These are phyloP conservation scores for Dipsacomyces acuminosporus DNA, from an alignment of 371 early-diverging fungal species.

Conservation along the genomic window DNA sequence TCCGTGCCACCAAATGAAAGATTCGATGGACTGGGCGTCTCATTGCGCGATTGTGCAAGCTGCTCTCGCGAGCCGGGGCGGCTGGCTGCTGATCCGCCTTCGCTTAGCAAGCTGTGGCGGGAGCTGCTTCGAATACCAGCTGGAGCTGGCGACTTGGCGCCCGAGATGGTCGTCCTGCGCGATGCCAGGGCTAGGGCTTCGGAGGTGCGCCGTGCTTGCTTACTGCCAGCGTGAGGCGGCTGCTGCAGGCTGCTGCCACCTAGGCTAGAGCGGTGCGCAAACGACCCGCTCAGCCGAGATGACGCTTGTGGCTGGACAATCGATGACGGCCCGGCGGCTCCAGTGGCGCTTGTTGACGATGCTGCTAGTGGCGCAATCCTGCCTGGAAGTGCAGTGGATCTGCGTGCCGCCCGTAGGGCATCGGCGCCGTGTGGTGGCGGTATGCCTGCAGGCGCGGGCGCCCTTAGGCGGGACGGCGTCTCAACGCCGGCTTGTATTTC, in stretches of 20 bases:
- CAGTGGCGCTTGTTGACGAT: too few species aligned
- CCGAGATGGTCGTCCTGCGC: slow-evolving; percentile 21
- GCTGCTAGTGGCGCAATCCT: slow-evolving; percentile 1
- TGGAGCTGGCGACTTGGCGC: slow-evolving; percentile 6
- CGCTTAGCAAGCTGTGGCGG: slow-evolving; percentile 12
- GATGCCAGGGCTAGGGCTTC: slow-evolving; percentile 1
- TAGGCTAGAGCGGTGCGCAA: slow-evolving; percentile 4
- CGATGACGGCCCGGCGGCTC: background rate
- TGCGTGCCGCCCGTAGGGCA: slow-evolving; percentile 16
- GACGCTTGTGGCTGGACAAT: slow-evolving; percentile 1
- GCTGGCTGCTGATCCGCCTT: slow-evolving; percentile 9
- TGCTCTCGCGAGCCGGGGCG: slow-evolving; percentile 21
- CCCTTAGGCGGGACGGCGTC: background rate
- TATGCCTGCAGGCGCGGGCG: background rate
- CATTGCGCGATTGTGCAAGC: background rate
- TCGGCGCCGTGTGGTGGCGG: slow-evolving; percentile 5
- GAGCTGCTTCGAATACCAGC: slow-evolving; percentile 20
- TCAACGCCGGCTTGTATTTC: background rate
- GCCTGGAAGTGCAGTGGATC: slow-evolving; percentile 20
- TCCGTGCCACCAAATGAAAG: background rate
- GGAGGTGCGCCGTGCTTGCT: slow-evolving; percentile 8
- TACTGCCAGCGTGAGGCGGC: background rate
- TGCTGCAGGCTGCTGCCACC: slow-evolving; percentile 5
- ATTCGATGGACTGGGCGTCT: slow-evolving; percentile 1
- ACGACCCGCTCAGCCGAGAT: slow-evolving; percentile 9